phyloP scores from a whole-genome alignment of 164 flowering plant genomes.

The Protea cynaroides region DNA sequence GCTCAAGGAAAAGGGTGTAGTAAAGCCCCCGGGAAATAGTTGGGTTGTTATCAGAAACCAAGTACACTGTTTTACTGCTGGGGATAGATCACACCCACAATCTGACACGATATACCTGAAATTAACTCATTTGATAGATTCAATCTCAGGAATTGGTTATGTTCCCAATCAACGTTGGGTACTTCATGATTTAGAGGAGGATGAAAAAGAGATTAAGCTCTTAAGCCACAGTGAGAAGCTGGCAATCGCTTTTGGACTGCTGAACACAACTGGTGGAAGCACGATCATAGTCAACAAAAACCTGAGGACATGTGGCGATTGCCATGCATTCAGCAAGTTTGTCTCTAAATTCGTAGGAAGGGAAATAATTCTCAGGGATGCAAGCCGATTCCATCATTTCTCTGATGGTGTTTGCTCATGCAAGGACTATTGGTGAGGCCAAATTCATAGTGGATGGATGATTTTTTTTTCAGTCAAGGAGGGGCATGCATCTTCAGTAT shows the following conservation, averaged over 20 bases:
- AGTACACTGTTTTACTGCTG: conserved; percentile 33
- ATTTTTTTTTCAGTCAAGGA: neutral
- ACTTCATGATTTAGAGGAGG: conserved; percentile 24
- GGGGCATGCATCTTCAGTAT: neutral
- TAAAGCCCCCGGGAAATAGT: conserved; percentile 49
- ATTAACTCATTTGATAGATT: conserved; percentile 19
- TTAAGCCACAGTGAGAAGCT: conserved; percentile 12
- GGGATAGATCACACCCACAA: conserved; percentile 31
- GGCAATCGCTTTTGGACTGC: conserved; percentile 14
- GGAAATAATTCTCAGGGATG: conserved; percentile 17
- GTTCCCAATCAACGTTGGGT: conserved; percentile 24
- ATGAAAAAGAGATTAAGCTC: conserved; percentile 10
- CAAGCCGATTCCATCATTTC: conserved; percentile 13
- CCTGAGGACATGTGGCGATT: conserved; percentile 14
- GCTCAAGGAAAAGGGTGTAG: conserved; percentile 31
- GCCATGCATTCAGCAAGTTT: conserved; percentile 13
- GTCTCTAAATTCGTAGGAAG: conserved; percentile 10
- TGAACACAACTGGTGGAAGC: conserved; percentile 1
- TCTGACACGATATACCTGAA: conserved; percentile 21
- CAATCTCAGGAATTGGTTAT: conserved; percentile 24
- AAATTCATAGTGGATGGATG: too few species aligned
- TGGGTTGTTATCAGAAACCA: conserved; percentile 37
- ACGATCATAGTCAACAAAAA: conserved; percentile 15
- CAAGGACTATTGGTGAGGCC: conserved; percentile 14
- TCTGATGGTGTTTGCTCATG: conserved; percentile 14